Percentiles rank a stretch among this genome's conserved stretches.
phyloP scores from a whole-genome alignment of 2,329 filamentous ascomycete species.

The Pseudopithomyces maydicus region DNA sequence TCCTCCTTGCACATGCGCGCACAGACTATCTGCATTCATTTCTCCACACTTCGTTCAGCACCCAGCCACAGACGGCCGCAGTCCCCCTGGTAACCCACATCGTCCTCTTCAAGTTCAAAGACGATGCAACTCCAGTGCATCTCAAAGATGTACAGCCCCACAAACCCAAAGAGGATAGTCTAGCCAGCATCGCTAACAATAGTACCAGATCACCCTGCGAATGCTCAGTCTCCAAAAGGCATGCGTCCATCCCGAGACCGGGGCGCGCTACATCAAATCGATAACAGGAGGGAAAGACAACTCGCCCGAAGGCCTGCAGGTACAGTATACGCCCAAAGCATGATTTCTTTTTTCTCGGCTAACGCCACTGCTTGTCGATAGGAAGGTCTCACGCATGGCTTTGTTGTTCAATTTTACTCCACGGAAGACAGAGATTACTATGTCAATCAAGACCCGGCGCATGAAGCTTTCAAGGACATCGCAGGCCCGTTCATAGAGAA shows the following conservation, averaged over 20 bases:
- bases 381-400: slow-evolving; percentile 51
- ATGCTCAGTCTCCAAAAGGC: slow-evolving; percentile 37
- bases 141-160: slow-evolving; percentile 33
- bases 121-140: slow-evolving; percentile 25
- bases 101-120: slow-evolving; percentile 42
- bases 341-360: neutral
- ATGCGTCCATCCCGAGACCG: slow-evolving; percentile 34
- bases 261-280: slow-evolving; percentile 33
- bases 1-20: slow-evolving; percentile 19
- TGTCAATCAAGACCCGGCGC: slow-evolving; percentile 47
- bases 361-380: slow-evolving; percentile 50
- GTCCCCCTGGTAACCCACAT: slow-evolving; percentile 35
- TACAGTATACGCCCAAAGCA: slow-evolving; percentile 16
- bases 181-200: neutral
- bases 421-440: slow-evolving; percentile 51
- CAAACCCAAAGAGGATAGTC: neutral
- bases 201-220: slow-evolving; percentile 30
- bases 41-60: slow-evolving; percentile 18
- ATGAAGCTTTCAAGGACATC: slow-evolving; percentile 46
- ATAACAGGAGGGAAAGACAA: slow-evolving; percentile 40
- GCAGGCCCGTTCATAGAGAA: slow-evolving; percentile 43
- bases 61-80: slow-evolving; percentile 13
- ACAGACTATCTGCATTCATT: slow-evolving; percentile 12
- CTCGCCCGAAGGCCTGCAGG: slow-evolving; percentile 40
- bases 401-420: slow-evolving; percentile 49